These are phyloP conservation scores for sweet orange (Citrus sinensis) DNA, from an alignment of 345 rosid species.

Conservation along the genomic window DNA sequence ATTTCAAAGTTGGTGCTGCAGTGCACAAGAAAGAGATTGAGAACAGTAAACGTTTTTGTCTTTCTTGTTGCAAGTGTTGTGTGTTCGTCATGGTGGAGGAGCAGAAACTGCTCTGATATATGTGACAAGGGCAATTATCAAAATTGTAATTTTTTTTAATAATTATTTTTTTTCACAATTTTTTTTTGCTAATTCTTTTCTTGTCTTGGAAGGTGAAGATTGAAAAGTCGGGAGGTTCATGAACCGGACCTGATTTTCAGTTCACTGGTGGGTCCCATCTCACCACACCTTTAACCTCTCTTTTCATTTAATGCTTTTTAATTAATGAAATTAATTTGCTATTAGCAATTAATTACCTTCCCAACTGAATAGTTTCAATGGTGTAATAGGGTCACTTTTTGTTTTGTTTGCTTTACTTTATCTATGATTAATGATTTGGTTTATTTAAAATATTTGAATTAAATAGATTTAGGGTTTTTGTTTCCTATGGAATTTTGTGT, in stretches of 20 bases:
- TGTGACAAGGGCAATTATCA: neutral
- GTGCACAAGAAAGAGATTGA: too few species aligned
- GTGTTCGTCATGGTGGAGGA: conserved; percentile 14
- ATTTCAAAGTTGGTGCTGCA: neutral
- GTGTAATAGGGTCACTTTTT: neutral
- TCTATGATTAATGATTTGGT: neutral
- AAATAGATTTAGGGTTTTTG: neutral
- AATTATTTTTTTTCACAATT: too few species aligned
- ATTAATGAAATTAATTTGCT: neutral
- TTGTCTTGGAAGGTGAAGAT: neutral
- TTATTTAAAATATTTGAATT: too few species aligned
- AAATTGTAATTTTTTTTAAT: neutral
- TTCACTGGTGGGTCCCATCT: conserved; percentile 18
- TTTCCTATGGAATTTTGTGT: neutral
- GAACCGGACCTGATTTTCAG: conserved; percentile 24
- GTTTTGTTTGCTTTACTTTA: neutral
- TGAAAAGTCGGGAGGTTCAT: conserved; percentile 24
- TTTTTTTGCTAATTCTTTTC: neutral
- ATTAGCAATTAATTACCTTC: neutral
- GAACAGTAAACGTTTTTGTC: neutral
- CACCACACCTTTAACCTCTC: neutral
- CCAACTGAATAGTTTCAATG: neutral
- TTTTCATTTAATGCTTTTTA: neutral
- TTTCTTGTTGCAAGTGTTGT: neutral
- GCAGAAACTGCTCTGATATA: neutral